Percentiles rank a stretch among this genome's conserved stretches.
These are phyloP conservation scores for Zangia roseola DNA, from an alignment of 768 basidiomycete genomes.

Conservation along the genomic window DNA sequence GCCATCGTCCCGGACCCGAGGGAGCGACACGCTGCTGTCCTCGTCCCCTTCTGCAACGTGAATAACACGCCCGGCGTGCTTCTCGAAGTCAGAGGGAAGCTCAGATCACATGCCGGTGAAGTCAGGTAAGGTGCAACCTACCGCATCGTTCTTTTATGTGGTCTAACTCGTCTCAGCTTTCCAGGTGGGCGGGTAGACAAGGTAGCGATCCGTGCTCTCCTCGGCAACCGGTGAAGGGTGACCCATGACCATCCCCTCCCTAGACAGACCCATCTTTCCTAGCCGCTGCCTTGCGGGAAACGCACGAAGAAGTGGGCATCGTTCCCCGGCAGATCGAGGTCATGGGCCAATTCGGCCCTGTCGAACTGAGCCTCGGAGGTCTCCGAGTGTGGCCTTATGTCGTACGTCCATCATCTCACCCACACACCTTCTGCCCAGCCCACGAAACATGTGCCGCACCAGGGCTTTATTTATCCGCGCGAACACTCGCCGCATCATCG, in stretches of 20 bases:
- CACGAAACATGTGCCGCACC: neutral
- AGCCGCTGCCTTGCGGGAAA: conserved; percentile 67
- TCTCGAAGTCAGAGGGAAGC: conserved; percentile 64
- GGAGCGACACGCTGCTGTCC: conserved; percentile 60
- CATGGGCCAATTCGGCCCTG: conserved; percentile 62
- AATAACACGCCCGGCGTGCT: conserved; percentile 62
- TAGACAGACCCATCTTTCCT: conserved; percentile 55
- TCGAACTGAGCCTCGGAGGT: conserved; percentile 56
- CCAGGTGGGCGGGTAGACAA: conserved; percentile 72
- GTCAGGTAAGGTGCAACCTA: conserved; percentile 58
- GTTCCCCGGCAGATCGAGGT: conserved; percentile 58
- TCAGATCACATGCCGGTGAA: conserved; percentile 77
- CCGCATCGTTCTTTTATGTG: neutral
- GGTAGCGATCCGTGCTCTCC: conserved; percentile 36
- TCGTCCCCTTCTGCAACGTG: conserved; percentile 80
- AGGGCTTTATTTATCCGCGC: conserved; percentile 42
- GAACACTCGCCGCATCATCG: neutral
- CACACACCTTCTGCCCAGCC: neutral
- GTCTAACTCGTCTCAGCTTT: conserved; percentile 48
- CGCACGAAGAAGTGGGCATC: conserved; percentile 71
- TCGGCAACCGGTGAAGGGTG: neutral
- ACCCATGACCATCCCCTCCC: neutral
- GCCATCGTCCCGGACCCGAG: conserved; percentile 16
- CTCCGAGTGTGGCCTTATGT: conserved; percentile 76
- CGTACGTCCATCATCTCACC: conserved; percentile 42